Base-by-base conservation (phyloP, 352 stramenopile species). In the Phytophthora sojae region DNA sequence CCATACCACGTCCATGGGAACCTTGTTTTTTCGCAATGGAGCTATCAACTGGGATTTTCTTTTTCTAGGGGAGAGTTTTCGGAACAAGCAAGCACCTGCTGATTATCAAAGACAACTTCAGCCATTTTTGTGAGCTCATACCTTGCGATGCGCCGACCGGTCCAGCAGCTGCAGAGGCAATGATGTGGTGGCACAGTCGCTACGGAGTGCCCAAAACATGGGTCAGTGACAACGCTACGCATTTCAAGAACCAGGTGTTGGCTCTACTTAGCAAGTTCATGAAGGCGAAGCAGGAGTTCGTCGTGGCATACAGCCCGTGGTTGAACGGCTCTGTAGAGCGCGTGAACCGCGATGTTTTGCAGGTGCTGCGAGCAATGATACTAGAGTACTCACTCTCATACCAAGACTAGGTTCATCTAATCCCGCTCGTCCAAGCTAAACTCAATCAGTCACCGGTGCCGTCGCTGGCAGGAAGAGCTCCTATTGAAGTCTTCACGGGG, bases 91-190 rank as follows among this genome's bases (percentile, higher is more conserved):
- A 64, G 6, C 55, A 69, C 12, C 19, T 71, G 1, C n/a, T 61
- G 8, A 44, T 67, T 19, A 30, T 69, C 1, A 57, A 70, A 7
- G 54, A 63, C 51, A 67, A 67, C 15, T 67, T 54, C 25, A 69
- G 53, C 15, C 62, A 69, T 26, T 63, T 59, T 39, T 67, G 61
- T 9, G 45, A 69, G 14, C 23, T 58, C 29, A 15, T 67, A n/a
- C n/a, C 51, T 11, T 67, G 61, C 9, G 61, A 67, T 23, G 35
- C 25, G 0, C 49, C 60, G 5, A 67, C 60, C 3, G 58, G 60
- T 15, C 19, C 26, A 45, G 42, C 62, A 6, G 53, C 32, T 19
- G 30, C 17, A 11, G 62, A 57, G 8, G 29, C 42, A 1, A 45
- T 58, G 15, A 39, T 67, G 7, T 58, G 61, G n/a, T 67, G 61